Conservation (phyloP, 1,284 basidiomycete species). For the Ustilago sp. region DNA sequence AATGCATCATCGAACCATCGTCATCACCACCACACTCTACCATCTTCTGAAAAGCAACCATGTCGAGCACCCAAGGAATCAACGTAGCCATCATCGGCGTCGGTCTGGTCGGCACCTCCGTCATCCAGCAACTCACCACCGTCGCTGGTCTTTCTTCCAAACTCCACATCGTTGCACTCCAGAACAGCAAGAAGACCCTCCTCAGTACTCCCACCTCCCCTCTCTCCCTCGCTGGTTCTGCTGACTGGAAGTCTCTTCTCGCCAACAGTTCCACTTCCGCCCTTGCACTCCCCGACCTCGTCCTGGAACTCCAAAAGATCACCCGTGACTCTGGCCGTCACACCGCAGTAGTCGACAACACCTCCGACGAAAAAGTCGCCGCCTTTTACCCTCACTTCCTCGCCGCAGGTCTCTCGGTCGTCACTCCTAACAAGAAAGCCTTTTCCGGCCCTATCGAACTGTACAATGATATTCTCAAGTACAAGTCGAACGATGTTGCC, state of each 20-base stretch:
- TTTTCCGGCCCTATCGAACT: constrained; percentile 82
- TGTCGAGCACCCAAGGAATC: constrained; percentile 52
- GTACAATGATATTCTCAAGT: constrained; percentile 77
- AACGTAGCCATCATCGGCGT: constrained; percentile 67
- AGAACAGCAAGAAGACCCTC: constrained; percentile 68
- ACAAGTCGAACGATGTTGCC: constrained; percentile 35
- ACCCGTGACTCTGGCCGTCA: constrained; percentile 55
- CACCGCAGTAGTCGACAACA: constrained; percentile 90
- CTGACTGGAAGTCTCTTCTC: constrained; percentile 58
- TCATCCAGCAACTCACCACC: constrained; percentile 64
- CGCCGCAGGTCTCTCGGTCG: constrained; percentile 82
- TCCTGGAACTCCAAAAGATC: constrained; percentile 54
- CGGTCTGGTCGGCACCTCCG: constrained; percentile 66
- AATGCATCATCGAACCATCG: neutral
- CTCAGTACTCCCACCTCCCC: constrained; percentile 46
- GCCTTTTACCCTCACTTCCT: constrained; percentile 85
- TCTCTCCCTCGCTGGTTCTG: constrained; percentile 31
- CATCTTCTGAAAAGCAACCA: constrained; percentile 4
- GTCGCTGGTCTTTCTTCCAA: constrained; percentile 47
- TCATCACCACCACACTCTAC: neutral
- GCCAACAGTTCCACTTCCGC: constrained; percentile 45
- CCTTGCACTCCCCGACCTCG: constrained; percentile 55
- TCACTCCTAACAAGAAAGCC: constrained; percentile 98
- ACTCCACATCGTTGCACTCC: constrained; percentile 62
- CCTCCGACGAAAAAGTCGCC: constrained; percentile 86